These are phyloP conservation scores for Nepenthes gracilis DNA, from an alignment of 148 eudicot species.

Conservation along the genomic window DNA sequence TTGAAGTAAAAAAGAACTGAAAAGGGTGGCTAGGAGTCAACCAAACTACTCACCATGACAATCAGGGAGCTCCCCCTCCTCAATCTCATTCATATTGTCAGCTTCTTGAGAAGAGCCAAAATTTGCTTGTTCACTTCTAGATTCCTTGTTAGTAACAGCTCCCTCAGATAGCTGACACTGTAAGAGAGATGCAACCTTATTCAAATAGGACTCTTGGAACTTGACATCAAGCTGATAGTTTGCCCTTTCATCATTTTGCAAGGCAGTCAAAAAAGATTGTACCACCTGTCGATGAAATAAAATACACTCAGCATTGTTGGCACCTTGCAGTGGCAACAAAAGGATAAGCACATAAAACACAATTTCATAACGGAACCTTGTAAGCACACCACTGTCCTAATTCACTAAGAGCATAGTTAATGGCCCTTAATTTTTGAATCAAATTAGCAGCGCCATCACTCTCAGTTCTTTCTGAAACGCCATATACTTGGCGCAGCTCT, in stretches of 20 bases:
- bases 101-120: conserved; percentile 18
- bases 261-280: conserved; percentile 73
- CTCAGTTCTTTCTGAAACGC: conserved; percentile 98
- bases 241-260: conserved; percentile 94
- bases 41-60: conserved; percentile 54
- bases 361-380: conserved; percentile 54
- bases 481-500: conserved; percentile 92
- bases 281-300: conserved; percentile 65
- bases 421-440: conserved; percentile 92
- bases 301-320: conserved; percentile 1
- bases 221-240: conserved; percentile 94
- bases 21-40: neutral
- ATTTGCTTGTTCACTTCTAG: conserved; percentile 17
- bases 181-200: conserved; percentile 66
- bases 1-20: neutral
- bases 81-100: conserved; percentile 50
- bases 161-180: conserved; percentile 88
- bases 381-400: conserved; percentile 99
- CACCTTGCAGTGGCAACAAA: conserved; percentile 3
- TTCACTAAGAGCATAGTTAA: conserved; percentile 93
- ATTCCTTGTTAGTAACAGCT: conserved; percentile 44
- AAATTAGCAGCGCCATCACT: conserved; percentile 98
- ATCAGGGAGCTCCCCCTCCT: conserved; percentile 96
- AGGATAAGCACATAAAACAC: conserved; percentile 1
- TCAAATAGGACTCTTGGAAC: conserved; percentile 90